These are phyloP conservation scores for Dactylellina haptotyla DNA, from an alignment of 2,329 filamentous ascomycete species.

Conservation along the genomic window DNA sequence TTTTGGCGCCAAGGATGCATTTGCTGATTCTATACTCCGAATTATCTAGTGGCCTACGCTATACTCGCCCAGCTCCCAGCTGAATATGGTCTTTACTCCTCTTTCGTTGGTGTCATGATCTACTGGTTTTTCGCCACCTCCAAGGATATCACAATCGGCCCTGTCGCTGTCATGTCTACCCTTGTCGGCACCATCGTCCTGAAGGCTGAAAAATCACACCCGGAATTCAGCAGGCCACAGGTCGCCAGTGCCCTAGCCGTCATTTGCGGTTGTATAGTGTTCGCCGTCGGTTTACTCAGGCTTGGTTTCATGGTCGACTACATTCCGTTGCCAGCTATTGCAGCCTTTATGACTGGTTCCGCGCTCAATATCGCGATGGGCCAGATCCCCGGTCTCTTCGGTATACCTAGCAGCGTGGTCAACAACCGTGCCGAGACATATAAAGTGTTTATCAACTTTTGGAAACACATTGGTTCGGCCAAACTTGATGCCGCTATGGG, in stretches of 20 bases:
- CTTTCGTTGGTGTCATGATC: conserved; percentile 91
- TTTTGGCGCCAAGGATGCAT: too few species aligned
- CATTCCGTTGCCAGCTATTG: conserved; percentile 88
- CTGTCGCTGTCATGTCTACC: conserved; percentile 94
- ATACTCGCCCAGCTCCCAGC: conserved; percentile 80
- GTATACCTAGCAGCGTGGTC: conserved; percentile 72
- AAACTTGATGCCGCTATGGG: conserved; percentile 87
- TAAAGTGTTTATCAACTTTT: conserved; percentile 80
- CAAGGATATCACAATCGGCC: conserved; percentile 97
- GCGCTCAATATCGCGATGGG: conserved; percentile 87
- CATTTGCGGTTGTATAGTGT: conserved; percentile 79
- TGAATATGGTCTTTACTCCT: conserved; percentile 90
- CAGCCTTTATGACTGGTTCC: conserved; percentile 96
- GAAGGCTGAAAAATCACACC: conserved; percentile 68
- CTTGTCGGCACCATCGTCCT: conserved; percentile 83
- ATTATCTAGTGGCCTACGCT: conserved; percentile 78
- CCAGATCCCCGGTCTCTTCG: conserved; percentile 83
- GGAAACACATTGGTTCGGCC: conserved; percentile 75
- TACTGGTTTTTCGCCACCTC: conserved; percentile 99
- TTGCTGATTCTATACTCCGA: not conserved
- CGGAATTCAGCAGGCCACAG: conserved; percentile 70
- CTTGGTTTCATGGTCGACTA: conserved; percentile 92
- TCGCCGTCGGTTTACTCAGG: conserved; percentile 79
- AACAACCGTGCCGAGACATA: conserved; percentile 83
- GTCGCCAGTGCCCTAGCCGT: conserved; percentile 83